Evolutionary conservation across 1,139 yeast species (phyloP).

Genomic region (Hyphopichia burtonii): DNA sequence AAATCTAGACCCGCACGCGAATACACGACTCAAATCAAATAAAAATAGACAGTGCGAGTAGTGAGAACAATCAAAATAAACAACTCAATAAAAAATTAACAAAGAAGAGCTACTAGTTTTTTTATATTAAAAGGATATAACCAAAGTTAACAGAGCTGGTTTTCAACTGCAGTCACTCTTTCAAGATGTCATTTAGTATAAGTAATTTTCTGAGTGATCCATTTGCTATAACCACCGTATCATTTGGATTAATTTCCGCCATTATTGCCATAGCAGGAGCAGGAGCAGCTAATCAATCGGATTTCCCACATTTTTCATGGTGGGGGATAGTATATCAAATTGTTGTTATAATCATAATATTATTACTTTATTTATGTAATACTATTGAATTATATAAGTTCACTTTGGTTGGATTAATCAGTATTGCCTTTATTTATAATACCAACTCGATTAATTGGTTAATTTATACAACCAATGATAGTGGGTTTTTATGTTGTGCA

Average conservation of each 20-base stretch:
- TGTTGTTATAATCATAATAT: slow-evolving; percentile 52
- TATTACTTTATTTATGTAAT: slow-evolving; percentile 64
- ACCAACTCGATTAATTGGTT: slow-evolving; percentile 80
- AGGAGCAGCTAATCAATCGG: slow-evolving; percentile 51
- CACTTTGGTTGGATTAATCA: slow-evolving; percentile 55
- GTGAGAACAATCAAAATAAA: neutral
- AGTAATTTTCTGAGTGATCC: slow-evolving; percentile 66
- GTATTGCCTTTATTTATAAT: slow-evolving; percentile 74
- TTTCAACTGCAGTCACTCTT: neutral
- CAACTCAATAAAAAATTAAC: neutral
- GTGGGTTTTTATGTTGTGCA: slow-evolving; percentile 78
- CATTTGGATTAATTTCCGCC: slow-evolving; percentile 72
- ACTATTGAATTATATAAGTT: slow-evolving; percentile 70
- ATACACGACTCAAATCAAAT: neutral
- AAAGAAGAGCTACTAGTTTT: neutral
- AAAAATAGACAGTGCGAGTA: neutral
- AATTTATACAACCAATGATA: slow-evolving; percentile 63
- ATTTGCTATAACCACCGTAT: slow-evolving; percentile 65
- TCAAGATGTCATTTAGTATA: slow-evolving; percentile 37
- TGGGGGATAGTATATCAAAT: slow-evolving; percentile 94
- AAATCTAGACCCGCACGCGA: too few relatives aligned
- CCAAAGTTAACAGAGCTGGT: too few relatives aligned
- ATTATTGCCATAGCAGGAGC: slow-evolving; percentile 85
- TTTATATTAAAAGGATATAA: neutral
- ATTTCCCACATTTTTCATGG: slow-evolving; percentile 87